These are phyloP conservation scores for Hypomontagnella monticulosa DNA, from an alignment of 495 filamentous ascomycete genomes.

Conservation along the genomic window DNA sequence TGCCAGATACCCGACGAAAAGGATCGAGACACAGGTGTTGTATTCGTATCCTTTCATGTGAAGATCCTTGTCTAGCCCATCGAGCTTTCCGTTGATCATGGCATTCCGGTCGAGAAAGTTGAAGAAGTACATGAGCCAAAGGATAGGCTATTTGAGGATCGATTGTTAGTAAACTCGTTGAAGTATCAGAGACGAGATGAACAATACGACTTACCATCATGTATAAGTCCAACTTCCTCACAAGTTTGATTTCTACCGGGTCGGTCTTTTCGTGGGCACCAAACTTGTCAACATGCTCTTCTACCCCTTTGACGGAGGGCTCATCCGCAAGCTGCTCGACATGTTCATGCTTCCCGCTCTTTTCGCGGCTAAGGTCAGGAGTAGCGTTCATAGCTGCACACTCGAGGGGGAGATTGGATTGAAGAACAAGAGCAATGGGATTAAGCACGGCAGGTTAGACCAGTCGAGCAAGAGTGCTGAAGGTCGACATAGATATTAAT, in stretches of 20 bases:
- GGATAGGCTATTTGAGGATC: conserved; percentile 41
- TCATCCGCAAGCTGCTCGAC: conserved; percentile 9
- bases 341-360: conserved; percentile 7
- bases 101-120: conserved; percentile 61
- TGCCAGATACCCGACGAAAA: conserved; percentile 57
- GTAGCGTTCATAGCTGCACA: background rate
- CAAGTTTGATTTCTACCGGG: conserved; percentile 53
- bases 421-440: background rate
- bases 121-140: conserved; percentile 59
- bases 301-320: background rate
- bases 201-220: conserved; percentile 47
- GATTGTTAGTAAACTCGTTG: conserved; percentile 5
- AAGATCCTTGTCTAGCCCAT: conserved; percentile 58
- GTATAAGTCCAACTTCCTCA: conserved; percentile 59
- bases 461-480: background rate
- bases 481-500: background rate
- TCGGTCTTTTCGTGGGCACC: conserved; percentile 55
- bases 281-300: conserved; percentile 46
- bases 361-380: background rate
- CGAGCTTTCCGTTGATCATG: conserved; percentile 54
- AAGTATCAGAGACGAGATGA: background rate
- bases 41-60: conserved; percentile 60
- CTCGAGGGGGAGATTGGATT: too few relatives aligned
- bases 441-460: background rate
- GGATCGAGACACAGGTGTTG: conserved; percentile 60